Conservation (phyloP, 2,329 filamentous ascomycete species). For the Pezicula radicicola region DNA sequence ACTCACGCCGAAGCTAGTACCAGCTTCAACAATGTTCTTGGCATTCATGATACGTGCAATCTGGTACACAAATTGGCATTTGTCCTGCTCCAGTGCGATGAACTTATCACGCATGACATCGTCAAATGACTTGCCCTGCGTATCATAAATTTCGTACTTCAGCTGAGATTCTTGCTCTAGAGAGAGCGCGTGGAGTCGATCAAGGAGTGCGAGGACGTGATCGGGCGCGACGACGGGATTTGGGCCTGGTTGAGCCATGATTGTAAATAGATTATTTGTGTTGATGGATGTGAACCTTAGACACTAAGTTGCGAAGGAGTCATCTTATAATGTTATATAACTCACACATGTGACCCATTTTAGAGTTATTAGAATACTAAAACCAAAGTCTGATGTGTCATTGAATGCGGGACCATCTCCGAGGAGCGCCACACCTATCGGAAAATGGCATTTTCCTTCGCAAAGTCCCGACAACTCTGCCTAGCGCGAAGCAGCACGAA, state of each 20-base stretch:
- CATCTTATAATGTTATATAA: too few species aligned
- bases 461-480: too few species aligned
- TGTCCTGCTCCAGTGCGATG: constrained; percentile 56
- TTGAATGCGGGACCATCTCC: too few species aligned
- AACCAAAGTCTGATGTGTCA: too few species aligned
- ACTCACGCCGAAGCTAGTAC: constrained; percentile 59
- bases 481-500: too few species aligned
- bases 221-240: constrained; percentile 7
- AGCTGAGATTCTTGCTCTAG: constrained; percentile 27
- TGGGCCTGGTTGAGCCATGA: not conserved
- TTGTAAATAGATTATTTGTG: too few species aligned
- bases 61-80: constrained; percentile 54
- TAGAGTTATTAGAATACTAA: too few species aligned
- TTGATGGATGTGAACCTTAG: too few species aligned
- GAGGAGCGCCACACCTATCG: too few species aligned
- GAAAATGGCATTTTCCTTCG: too few species aligned
- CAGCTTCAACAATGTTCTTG: constrained; percentile 53
- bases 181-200: constrained; percentile 29
- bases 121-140: constrained; percentile 23
- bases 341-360: too few species aligned
- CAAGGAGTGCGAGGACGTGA: constrained; percentile 33
- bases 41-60: constrained; percentile 46
- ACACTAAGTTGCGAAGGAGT: too few species aligned
- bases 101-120: constrained; percentile 51
- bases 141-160: constrained; percentile 20